phyloP scores from a whole-genome alignment of 441 rosid genomes.

The Jatropha multifida region DNA sequence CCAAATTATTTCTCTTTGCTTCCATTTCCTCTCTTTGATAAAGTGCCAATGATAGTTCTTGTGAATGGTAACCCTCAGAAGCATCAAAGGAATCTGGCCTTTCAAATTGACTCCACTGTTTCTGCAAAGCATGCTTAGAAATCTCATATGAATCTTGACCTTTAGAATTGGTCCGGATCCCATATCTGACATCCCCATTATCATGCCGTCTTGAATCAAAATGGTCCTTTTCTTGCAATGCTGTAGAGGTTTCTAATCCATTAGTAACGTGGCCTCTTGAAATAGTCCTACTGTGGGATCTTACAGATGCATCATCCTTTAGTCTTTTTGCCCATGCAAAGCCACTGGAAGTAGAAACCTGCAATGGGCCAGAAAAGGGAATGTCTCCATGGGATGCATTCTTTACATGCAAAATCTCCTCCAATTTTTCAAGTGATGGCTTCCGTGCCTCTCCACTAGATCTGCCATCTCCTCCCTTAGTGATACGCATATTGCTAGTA shows the following conservation, averaged over 20 bases:
- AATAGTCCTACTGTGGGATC: constrained; percentile 61
- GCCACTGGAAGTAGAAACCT: constrained; percentile 81
- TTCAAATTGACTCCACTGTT: constrained; percentile 77
- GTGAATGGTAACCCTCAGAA: constrained; percentile 82
- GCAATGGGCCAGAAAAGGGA: constrained; percentile 83
- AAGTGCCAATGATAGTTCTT: constrained; percentile 73
- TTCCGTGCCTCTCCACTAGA: constrained; percentile 46
- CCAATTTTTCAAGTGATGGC: constrained; percentile 44
- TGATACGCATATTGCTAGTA: constrained; percentile 35
- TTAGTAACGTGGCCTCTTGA: constrained; percentile 63
- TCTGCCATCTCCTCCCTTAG: constrained; percentile 42
- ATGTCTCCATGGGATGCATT: constrained; percentile 81
- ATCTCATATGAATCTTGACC: constrained; percentile 60
- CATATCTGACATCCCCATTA: constrained; percentile 34
- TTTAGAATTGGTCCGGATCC: constrained; percentile 45
- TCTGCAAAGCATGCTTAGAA: constrained; percentile 57
- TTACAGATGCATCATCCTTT: constrained; percentile 51
- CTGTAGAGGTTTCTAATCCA: constrained; percentile 49
- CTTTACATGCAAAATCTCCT: constrained; percentile 70
- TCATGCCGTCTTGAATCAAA: constrained; percentile 51
- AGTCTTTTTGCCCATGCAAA: constrained; percentile 89
- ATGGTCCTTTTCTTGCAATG: constrained; percentile 43
- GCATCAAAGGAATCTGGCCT: constrained; percentile 87
- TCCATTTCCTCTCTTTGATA: constrained; percentile 72
- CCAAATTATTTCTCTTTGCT: constrained; percentile 66